phyloP scores from a whole-genome alignment of 441 rosid genomes.

The Sinapis alba region DNA sequence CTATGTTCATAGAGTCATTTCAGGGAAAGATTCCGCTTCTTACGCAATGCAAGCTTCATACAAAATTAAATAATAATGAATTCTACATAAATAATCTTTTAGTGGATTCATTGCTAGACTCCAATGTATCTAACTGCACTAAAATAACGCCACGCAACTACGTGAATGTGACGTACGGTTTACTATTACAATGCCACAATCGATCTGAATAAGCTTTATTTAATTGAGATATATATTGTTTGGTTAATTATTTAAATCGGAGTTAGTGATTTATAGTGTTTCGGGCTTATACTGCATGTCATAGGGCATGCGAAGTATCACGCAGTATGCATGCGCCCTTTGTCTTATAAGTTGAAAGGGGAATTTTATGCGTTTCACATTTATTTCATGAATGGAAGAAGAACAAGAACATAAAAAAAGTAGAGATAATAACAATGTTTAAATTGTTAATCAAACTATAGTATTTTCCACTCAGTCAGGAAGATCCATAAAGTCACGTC shows the following conservation, averaged over 20 bases:
- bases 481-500: conserved; percentile 24
- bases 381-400: background rate
- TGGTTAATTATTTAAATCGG: background rate
- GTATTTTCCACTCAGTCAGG: background rate
- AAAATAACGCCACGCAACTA: conserved; percentile 5
- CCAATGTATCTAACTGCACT: conserved; percentile 6
- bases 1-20: background rate
- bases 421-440: background rate
- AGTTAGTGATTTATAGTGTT: background rate
- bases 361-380: conserved; percentile 15
- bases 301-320: background rate
- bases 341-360: background rate
- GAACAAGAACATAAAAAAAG: background rate
- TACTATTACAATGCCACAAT: background rate
- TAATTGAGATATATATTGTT: background rate
- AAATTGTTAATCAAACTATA: background rate
- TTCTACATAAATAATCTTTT: conserved; percentile 2
- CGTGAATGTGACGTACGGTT: conserved; percentile 6
- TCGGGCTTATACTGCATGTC: conserved; percentile 2
- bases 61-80: background rate
- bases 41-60: background rate
- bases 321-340: conserved; percentile 5
- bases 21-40: conserved; percentile 19
- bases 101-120: conserved; percentile 32
- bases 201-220: background rate